Percentiles rank a stretch among this genome's conserved stretches.
phyloP scores from a whole-genome alignment of 2,329 filamentous ascomycete genomes.

The Cladobotryum mycophilum region DNA sequence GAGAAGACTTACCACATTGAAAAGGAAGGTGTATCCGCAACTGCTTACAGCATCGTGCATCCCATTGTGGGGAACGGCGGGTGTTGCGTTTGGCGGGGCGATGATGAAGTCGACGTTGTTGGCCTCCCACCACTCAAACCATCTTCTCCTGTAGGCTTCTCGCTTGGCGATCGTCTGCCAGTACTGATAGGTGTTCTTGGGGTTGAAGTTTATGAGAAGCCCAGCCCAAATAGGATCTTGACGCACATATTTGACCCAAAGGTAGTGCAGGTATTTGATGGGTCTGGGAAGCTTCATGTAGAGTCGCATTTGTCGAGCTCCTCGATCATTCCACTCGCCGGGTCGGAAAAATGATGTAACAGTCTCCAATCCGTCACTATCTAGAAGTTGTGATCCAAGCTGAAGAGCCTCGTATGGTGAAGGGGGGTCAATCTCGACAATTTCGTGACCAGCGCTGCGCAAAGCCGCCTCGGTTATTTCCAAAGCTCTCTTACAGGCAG shows the following conservation, averaged over 20 bases:
- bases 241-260: conserved; percentile 80
- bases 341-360: conserved; percentile 70
- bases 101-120: conserved; percentile 71
- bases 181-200: conserved; percentile 69
- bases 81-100: conserved; percentile 82
- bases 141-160: conserved; percentile 69
- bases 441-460: conserved; percentile 65
- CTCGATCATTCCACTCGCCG: conserved; percentile 74
- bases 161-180: conserved; percentile 75
- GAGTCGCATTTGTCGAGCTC: conserved; percentile 66
- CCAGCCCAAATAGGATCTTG: conserved; percentile 73
- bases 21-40: conserved; percentile 90
- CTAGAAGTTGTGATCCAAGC: conserved; percentile 73
- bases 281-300: conserved; percentile 68
- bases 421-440: conserved; percentile 58
- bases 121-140: conserved; percentile 80
- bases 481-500: conserved; percentile 73
- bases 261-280: conserved; percentile 78
- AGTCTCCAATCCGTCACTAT: conserved; percentile 75
- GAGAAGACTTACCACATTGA: conserved; percentile 63
- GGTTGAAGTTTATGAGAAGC: conserved; percentile 65
- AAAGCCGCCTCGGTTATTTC: conserved; percentile 65
- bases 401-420: conserved; percentile 68
- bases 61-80: conserved; percentile 76
- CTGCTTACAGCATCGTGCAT: conserved; percentile 82